A percentile compares a stretch with the other conserved stretches of the same genome.
These are phyloP conservation scores for Podaxis mareebaensis DNA, from an alignment of 768 basidiomycete genomes.

Conservation along the genomic window DNA sequence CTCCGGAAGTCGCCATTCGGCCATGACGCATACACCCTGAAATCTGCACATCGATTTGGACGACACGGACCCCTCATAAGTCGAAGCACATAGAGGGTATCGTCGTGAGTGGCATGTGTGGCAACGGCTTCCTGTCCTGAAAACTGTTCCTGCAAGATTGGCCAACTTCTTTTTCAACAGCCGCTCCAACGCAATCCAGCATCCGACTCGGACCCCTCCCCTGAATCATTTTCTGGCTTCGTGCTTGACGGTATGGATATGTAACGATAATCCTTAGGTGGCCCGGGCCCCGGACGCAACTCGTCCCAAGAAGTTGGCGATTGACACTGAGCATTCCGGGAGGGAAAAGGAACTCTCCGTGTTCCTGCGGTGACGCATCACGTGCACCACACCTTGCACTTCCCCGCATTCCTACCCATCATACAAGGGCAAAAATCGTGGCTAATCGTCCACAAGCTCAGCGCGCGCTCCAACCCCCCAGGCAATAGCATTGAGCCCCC, in stretches of 20 bases:
- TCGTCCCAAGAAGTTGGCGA: constrained; percentile 1
- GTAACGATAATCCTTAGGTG: neutral
- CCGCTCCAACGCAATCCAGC: neutral
- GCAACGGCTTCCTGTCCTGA: too few species aligned
- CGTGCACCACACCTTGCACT: neutral
- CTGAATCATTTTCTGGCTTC: neutral
- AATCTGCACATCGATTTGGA: too few species aligned
- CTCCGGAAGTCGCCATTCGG: too few species aligned
- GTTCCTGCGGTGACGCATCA: neutral
- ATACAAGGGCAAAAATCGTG: neutral
- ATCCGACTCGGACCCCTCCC: neutral
- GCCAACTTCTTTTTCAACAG: neutral
- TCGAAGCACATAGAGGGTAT: too few species aligned
- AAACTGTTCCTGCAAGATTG: neutral
- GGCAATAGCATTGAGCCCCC: neutral
- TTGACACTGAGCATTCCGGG: neutral
- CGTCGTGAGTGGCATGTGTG: too few species aligned
- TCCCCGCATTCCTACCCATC: neutral
- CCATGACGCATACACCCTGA: too few species aligned
- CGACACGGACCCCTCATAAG: too few species aligned
- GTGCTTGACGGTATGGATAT: neutral
- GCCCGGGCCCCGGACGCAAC: neutral
- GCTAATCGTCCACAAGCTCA: neutral
- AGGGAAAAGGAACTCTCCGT: neutral
- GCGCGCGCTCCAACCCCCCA: neutral